These are phyloP conservation scores for Saccharomycopsis sp. DNA, from an alignment of 805 yeast genomes.

Conservation along the genomic window DNA sequence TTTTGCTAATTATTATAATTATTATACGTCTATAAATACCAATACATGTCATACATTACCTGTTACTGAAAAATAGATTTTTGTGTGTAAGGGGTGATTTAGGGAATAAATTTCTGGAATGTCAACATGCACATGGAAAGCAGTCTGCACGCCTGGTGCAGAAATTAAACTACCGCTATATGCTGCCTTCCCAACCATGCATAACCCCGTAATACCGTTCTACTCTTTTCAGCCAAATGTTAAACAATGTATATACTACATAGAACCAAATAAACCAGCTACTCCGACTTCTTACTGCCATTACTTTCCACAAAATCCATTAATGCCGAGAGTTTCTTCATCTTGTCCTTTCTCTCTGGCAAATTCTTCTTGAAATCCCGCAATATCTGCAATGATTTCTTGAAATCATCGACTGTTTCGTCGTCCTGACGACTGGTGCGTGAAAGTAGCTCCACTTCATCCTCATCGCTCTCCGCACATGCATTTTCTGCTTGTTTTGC, in stretches of 20 bases:
- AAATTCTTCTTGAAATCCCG: slow-evolving; percentile 22
- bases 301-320: slow-evolving; percentile 4
- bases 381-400: slow-evolving; percentile 19
- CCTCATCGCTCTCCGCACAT: slow-evolving; percentile 3
- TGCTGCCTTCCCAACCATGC: too few species aligned
- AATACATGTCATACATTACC: too few species aligned
- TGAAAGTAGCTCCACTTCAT: slow-evolving; percentile 12
- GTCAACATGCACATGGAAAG: too few species aligned
- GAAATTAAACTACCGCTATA: too few species aligned
- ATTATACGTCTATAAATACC: too few species aligned
- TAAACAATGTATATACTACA: background rate
- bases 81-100: too few species aligned
- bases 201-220: too few species aligned
- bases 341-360: slow-evolving; percentile 1
- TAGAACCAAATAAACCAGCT: background rate
- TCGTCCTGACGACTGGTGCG: slow-evolving; percentile 3
- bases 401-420: slow-evolving; percentile 20
- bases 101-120: too few species aligned
- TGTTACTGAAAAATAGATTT: too few species aligned
- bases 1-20: background rate
- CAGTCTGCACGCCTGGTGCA: too few species aligned
- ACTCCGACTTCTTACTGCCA: background rate
- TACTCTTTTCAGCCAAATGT: too few species aligned
- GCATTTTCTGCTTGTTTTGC: slow-evolving; percentile 18
- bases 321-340: slow-evolving; percentile 4